Evolutionary conservation across 495 filamentous ascomycete genomes (phyloP), one percentile per base, ranked within the genome.

Genomic region (Aspergillus kassunensis): DNA sequence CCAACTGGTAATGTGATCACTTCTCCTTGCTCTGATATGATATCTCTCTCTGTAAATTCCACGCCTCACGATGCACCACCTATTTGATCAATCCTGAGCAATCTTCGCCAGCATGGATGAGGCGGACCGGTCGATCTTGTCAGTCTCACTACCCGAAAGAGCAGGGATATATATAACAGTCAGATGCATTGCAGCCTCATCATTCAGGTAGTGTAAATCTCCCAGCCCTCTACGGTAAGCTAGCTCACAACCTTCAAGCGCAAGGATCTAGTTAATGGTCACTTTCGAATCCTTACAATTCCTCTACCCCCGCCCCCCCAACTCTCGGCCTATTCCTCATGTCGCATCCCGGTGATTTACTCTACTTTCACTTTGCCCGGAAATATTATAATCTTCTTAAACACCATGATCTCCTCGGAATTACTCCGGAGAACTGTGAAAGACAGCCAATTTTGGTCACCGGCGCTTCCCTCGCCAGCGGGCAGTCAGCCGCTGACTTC

Each of bases 11-110:
- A 41, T 41, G 39, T 41, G 39, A 41, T 24, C 39, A 23, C 16
- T 15, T 16, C 34, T 37, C 16, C 3, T 16, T 16, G 34, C 34
- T 3, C 34, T 7, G 4, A n/a, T n/a, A 27, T 27, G 24, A 27
- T 27, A 4, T 27, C 24, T 27, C 9, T 27, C 24, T 27, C 4
- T 27, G 4, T 9, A 27, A 27, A 27, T n/a, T n/a, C n/a, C n/a
- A n/a, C 13, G 40, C 29, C 49, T 40, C 49, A 44, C 30, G 49
- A 51, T 33, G 36, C 48, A 51, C 21, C 35, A 30, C 47, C 21
- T 30, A 21, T 13, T 13, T 49, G 15, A 11, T 41, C 24, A 20
- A 15, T 21, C 10, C 21, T 19, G 42, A 37, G 3, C 8, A n/a
- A 34, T 24, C 27, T 33, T 31, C 43, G 9, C 23, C 43, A 46